phyloP scores from a whole-genome alignment of 768 basidiomycete genomes.

The Tephrocybe sp. region DNA sequence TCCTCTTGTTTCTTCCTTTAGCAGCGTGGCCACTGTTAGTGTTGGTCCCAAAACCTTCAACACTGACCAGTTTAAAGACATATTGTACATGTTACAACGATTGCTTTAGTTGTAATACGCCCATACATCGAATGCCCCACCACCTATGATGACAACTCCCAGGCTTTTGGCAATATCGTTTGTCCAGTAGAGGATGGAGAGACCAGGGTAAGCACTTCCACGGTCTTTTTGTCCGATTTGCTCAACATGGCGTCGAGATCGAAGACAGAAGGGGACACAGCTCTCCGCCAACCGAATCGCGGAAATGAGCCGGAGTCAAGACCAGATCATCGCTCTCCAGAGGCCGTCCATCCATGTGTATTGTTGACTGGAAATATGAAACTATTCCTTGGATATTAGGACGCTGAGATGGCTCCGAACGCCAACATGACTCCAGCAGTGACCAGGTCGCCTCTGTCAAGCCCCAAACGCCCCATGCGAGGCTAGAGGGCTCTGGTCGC shows the following conservation, averaged over 20 bases:
- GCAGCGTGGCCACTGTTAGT: too few relatives aligned
- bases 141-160: too few relatives aligned
- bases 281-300: conserved; percentile 3
- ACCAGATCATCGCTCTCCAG: neutral
- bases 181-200: too few relatives aligned
- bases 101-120: too few relatives aligned
- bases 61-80: too few relatives aligned
- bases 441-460: conserved; percentile 1
- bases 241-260: neutral
- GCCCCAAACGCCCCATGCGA: neutral
- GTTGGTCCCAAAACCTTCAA: too few relatives aligned
- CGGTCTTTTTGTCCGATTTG: too few relatives aligned
- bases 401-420: neutral
- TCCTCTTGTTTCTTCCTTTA: too few relatives aligned
- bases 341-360: neutral
- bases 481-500: neutral
- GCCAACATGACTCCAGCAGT: neutral
- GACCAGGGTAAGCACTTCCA: too few relatives aligned
- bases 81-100: too few relatives aligned
- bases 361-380: neutral
- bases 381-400: neutral
- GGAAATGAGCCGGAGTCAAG: conserved; percentile 2
- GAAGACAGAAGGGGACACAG: neutral
- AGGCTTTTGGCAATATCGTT: too few relatives aligned
- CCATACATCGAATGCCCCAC: too few relatives aligned